Conservation (phyloP, 2,329 filamentous ascomycete genomes). For the Cladosporium sphaerospermum region DNA sequence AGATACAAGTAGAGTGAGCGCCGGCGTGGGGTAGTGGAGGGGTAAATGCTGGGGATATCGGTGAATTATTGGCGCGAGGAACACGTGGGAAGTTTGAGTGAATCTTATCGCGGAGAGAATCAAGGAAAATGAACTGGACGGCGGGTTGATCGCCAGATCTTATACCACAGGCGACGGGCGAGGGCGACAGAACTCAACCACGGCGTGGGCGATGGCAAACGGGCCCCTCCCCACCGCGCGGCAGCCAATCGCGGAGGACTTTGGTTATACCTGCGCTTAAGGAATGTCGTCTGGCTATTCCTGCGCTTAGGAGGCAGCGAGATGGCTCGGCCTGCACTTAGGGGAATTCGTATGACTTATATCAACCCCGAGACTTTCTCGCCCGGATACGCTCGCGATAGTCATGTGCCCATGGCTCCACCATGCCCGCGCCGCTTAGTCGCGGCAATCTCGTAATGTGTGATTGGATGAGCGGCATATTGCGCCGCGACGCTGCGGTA, state of each 20-base stretch:
- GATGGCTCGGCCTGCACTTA: constrained; percentile 9
- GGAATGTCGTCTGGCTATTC: constrained; percentile 9
- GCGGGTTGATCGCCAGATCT: background rate
- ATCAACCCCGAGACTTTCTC: constrained; percentile 1
- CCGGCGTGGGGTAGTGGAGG: constrained; percentile 4
- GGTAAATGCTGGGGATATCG: background rate
- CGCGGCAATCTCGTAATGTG: constrained; percentile 6
- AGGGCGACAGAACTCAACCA: background rate
- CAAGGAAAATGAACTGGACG: background rate
- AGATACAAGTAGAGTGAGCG: background rate
- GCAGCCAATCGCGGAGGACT: background rate
- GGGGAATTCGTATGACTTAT: constrained; percentile 12
- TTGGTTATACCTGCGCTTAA: constrained; percentile 11
- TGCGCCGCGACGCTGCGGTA: background rate
- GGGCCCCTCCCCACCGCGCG: constrained; percentile 1
- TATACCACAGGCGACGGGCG: constrained; percentile 1
- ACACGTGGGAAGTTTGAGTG: background rate
- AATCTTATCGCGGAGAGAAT: background rate
- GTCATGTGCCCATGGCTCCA: background rate
- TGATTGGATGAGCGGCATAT: too few species aligned
- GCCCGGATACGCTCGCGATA: constrained; percentile 3
- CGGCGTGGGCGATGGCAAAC: background rate
- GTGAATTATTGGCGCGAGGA: background rate
- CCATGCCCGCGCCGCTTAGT: constrained; percentile 2
- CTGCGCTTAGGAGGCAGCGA: constrained; percentile 9